phyloP scores from a whole-genome alignment of 1,139 yeast species.

The Candida mesenterica region DNA sequence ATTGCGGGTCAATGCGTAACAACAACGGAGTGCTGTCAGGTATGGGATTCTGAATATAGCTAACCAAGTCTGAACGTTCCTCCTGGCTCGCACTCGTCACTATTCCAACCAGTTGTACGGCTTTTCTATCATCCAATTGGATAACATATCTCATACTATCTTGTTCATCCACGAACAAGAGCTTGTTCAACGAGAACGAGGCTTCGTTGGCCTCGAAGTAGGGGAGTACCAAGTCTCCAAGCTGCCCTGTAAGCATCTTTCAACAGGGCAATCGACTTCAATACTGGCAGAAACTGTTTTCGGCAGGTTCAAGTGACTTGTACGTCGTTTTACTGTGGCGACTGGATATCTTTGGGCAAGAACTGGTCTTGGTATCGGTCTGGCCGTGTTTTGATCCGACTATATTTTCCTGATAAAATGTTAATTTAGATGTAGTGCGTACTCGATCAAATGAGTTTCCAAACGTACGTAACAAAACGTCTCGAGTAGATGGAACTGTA shows the following conservation, averaged over 20 bases:
- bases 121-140: conserved; percentile 18
- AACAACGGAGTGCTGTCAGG: conserved; percentile 25
- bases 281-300: too few species aligned
- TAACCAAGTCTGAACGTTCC: conserved; percentile 16
- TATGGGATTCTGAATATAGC: conserved; percentile 26
- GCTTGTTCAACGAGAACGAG: conserved; percentile 22
- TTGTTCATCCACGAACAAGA: conserved; percentile 22
- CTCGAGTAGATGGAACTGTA: too few species aligned
- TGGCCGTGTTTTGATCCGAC: too few species aligned
- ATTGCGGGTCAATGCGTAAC: conserved; percentile 23
- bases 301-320: too few species aligned
- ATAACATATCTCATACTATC: conserved; percentile 22
- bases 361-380: too few species aligned
- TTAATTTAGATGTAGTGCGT: too few species aligned
- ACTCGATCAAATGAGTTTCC: too few species aligned
- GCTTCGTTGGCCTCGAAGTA: conserved; percentile 19
- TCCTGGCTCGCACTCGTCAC: conserved; percentile 15
- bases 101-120: conserved; percentile 17
- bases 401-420: too few species aligned
- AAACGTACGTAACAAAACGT: too few species aligned
- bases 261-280: too few species aligned
- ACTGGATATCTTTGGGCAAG: too few species aligned
- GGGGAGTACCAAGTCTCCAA: conserved; percentile 23
- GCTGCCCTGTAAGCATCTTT: background rate
- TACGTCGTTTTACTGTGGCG: too few species aligned